Evolutionary conservation across 2,329 filamentous ascomycete species (phyloP), one percentile per base, ranked within the genome.

Genomic region (Paecilomyces fulvus): DNA sequence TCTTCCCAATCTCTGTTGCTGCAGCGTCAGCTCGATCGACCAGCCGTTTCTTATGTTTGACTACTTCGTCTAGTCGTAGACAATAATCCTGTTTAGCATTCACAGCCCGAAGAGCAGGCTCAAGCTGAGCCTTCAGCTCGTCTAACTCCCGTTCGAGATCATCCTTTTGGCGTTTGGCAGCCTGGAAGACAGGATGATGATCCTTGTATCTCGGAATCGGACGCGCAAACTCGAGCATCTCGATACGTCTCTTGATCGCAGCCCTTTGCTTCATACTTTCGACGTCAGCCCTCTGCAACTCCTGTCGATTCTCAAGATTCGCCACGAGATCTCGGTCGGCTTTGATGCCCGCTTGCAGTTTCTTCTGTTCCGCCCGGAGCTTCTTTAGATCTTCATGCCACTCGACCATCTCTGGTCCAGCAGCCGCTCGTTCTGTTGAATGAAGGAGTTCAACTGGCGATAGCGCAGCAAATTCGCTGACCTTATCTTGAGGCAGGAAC

Each of bases 401-500:
- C 21, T 83, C 74, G 4, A 89, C 80, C 83, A 97, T 92, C 59
- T 95, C 78, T 50, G 86, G 80, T 0, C 89, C 86, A 0, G 92
- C 94, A 6, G 91, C 92, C 31, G 94, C 94, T 66, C 91, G 85
- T 60, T 96, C 85, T 0, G 94, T 99, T 64, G 94, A 89, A 58
- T 85, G 81, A 0, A 99, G 79, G 20, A 96, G 81, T 49, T 95
- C 88, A 11, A 95, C 79, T 0, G 92, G 88, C 8, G 84, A 88
- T 63, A 95, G 83, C 4, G 83, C 87, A 4, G 94, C 90, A 69
- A 99, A 99, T 67, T 96, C 92, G 23, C 91, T 90, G 1, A 99
- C 94, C 63, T 92, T 88, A 69, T 99, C 94, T 71, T 99, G 94
- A 0, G 94, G 94, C 49, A 99, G 77, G 65, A 99, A 99, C 70